Percentiles rank a stretch among this genome's conserved stretches.
Conservation (phyloP, 306 rosid genomes). For the Potentilla sterilis region DNA sequence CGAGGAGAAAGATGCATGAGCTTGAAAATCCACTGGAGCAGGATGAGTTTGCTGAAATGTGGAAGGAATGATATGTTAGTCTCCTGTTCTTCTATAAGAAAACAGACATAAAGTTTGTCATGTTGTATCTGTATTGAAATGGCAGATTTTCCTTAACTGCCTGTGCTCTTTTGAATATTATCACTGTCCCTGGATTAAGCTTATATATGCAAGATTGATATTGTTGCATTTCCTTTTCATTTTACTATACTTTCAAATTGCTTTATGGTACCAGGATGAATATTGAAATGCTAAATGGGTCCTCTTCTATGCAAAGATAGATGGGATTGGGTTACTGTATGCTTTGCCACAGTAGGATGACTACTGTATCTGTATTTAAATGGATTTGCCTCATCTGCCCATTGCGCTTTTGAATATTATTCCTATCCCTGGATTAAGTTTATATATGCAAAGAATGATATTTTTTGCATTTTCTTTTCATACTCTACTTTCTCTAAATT, state of each 20-base stretch:
- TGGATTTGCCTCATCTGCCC: slow-evolving; percentile 28
- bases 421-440: slow-evolving; percentile 12
- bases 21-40: slow-evolving; percentile 76
- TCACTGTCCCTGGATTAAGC: slow-evolving; percentile 10
- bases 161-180: not conserved
- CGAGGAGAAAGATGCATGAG: slow-evolving; percentile 95
- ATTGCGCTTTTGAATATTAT: slow-evolving; percentile 5
- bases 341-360: too few species aligned
- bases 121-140: slow-evolving; percentile 26
- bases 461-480: not conserved
- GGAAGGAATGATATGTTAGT: slow-evolving; percentile 59
- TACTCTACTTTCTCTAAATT: not conserved
- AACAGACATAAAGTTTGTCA: slow-evolving; percentile 5
- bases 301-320: not conserved
- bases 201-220: slow-evolving; percentile 21
- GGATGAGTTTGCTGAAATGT: slow-evolving; percentile 94
- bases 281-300: too few species aligned
- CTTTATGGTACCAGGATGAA: not conserved
- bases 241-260: not conserved
- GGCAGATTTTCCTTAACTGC: slow-evolving; percentile 29
- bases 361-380: slow-evolving; percentile 21
- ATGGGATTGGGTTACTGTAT: not conserved
- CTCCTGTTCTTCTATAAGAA: not conserved
- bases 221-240: not conserved
- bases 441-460: slow-evolving; percentile 17